Evolutionary conservation across 2,329 filamentous ascomycete species (phyloP).

Genomic region (Alternaria sp.): DNA sequence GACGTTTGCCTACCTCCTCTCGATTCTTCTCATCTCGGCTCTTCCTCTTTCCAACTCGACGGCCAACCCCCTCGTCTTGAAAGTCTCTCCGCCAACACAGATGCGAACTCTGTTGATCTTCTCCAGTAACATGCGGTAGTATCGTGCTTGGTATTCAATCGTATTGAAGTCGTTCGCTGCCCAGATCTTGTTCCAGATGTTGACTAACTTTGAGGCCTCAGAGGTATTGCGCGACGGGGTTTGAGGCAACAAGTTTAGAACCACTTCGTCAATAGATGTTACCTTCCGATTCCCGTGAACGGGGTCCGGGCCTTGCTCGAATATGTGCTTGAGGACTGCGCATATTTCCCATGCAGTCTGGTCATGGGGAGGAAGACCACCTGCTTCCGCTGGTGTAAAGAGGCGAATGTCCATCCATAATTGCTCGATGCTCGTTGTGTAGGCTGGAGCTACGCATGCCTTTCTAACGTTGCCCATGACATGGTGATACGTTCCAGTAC

Average conservation of each 20-base stretch:
- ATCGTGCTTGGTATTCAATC: slow-evolving; percentile 19
- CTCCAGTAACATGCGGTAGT: slow-evolving; percentile 41
- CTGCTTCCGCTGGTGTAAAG: slow-evolving; percentile 30
- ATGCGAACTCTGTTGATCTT: slow-evolving; percentile 43
- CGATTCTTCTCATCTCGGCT: slow-evolving; percentile 41
- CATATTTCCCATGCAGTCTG: slow-evolving; percentile 48
- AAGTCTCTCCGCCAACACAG: slow-evolving; percentile 43
- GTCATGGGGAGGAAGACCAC: slow-evolving; percentile 26
- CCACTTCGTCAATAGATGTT: slow-evolving; percentile 41
- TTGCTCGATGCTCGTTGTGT: slow-evolving; percentile 33
- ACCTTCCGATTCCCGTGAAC: slow-evolving; percentile 19
- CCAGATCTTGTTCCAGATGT: slow-evolving; percentile 50
- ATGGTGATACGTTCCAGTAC: slow-evolving; percentile 13
- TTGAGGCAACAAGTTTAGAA: slow-evolving; percentile 44
- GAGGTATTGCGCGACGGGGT: slow-evolving; percentile 2
- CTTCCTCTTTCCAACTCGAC: slow-evolving; percentile 47
- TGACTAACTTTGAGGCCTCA: slow-evolving; percentile 28
- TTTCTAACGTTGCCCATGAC: not conserved
- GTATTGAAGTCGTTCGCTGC: slow-evolving; percentile 36
- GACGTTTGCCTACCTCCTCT: slow-evolving; percentile 31
- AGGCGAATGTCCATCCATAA: slow-evolving; percentile 46
- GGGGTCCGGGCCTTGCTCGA: slow-evolving; percentile 40
- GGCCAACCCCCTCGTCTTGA: slow-evolving; percentile 39
- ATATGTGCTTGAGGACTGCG: slow-evolving; percentile 43
- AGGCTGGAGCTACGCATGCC: not conserved